Percentiles rank a stretch among this genome's conserved stretches.
phyloP scores from a whole-genome alignment of 768 basidiomycete genomes.

The Crepidotus variabilis region DNA sequence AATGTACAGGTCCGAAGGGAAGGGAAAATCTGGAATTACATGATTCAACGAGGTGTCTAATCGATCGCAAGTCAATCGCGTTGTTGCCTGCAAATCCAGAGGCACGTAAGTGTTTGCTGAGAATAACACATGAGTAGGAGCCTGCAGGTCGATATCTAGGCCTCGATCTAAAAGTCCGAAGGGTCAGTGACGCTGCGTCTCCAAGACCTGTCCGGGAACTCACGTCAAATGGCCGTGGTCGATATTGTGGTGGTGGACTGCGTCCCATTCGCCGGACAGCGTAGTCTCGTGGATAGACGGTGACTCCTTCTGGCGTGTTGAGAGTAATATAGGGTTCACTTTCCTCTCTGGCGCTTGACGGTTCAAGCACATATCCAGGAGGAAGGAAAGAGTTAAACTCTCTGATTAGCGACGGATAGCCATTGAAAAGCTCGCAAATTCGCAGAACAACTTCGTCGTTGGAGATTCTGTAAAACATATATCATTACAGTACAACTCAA shows the following conservation, averaged over 20 bases:
- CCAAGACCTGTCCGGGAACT: background rate
- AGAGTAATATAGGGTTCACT: slow-evolving; percentile 2
- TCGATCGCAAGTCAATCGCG: no score
- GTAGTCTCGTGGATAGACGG: slow-evolving; percentile 1
- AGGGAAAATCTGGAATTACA: no score
- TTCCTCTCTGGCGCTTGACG: background rate
- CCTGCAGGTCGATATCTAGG: background rate
- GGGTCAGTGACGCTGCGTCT: background rate
- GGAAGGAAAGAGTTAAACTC: slow-evolving; percentile 6
- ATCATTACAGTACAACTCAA: background rate
- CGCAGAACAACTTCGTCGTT: slow-evolving; percentile 1
- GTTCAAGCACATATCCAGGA: slow-evolving; percentile 4
- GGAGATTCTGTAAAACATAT: background rate
- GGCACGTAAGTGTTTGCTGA: no score
- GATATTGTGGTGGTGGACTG: background rate
- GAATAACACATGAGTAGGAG: no score
- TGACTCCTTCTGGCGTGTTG: slow-evolving; percentile 3
- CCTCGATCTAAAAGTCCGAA: background rate
- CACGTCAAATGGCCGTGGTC: background rate
- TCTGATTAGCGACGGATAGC: slow-evolving; percentile 4
- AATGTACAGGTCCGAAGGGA: no score
- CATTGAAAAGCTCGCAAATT: slow-evolving; percentile 3
- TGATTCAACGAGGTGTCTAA: no score
- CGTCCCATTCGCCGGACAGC: background rate
- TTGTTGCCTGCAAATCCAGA: no score